phyloP scores from a whole-genome alignment of 2,329 filamentous ascomycete species.

The Calonectria naviculata region DNA sequence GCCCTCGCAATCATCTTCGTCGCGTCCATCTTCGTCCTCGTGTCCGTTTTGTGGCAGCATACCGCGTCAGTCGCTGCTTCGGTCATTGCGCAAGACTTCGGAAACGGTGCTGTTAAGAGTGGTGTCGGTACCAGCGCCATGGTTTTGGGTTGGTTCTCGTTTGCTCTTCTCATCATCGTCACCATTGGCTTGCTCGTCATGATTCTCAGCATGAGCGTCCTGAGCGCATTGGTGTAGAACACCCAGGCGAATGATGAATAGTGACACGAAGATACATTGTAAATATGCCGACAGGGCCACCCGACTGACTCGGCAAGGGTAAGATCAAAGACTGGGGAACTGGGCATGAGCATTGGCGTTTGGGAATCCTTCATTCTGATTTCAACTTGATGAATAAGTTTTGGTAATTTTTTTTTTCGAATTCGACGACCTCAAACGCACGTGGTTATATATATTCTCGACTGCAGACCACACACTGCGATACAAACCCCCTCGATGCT shows the following conservation, averaged over 20 bases:
- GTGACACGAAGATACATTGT: constrained; percentile 27
- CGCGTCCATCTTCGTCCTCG: constrained; percentile 76
- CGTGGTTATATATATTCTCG: constrained; percentile 18
- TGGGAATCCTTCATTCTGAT: constrained; percentile 35
- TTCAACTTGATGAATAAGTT: constrained; percentile 32
- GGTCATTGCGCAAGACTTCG: constrained; percentile 92
- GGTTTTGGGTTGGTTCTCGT: constrained; percentile 98
- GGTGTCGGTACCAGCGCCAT: constrained; percentile 95
- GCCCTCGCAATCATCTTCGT: constrained; percentile 93
- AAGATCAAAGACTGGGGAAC: constrained; percentile 34
- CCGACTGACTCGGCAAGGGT: constrained; percentile 27
- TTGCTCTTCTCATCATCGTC: constrained; percentile 91
- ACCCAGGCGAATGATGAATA: constrained; percentile 21
- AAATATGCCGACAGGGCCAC: constrained; percentile 35
- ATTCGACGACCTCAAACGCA: constrained; percentile 31
- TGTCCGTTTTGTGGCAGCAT: constrained; percentile 89
- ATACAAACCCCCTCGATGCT: constrained; percentile 14
- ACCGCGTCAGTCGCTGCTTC: constrained; percentile 96
- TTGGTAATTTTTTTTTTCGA: constrained; percentile 36
- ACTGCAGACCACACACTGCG: constrained; percentile 20
- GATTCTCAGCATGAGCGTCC: constrained; percentile 90
- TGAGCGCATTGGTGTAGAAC: constrained; percentile 67
- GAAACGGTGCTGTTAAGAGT: constrained; percentile 86
- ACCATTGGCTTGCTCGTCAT: constrained; percentile 96
- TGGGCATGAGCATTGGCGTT: constrained; percentile 50